Base-by-base conservation (phyloP, 1,284 basidiomycete species). In the Cutaneotrichosporon cutaneum region DNA sequence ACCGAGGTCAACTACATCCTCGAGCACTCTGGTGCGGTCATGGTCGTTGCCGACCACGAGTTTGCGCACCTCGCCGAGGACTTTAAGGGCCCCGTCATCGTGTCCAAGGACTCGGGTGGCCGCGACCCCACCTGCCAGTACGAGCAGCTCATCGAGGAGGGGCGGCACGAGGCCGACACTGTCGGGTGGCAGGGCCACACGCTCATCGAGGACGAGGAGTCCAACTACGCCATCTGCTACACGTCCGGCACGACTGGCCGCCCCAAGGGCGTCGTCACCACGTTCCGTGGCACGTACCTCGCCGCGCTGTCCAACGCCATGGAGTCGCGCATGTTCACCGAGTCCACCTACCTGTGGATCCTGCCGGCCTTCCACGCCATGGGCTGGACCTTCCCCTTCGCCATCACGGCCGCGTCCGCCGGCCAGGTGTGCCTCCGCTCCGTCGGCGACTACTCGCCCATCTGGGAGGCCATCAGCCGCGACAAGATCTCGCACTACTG, bases 291-390 rank as follows among this genome's bases (percentile, higher is more conserved):
- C 35, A 62, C 60, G 18, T 62, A 65, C 60, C 60, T 65, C 39
- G 64, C 58, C 8, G 60, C 55, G 11, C 51, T 65, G 32, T 52
- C 58, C 36, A 65, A 65, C 58, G 64, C 56, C 6, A 39, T 58
- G 39, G 58, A 62, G 52, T 54, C 64, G 22, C 51, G 56, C 33
- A 53, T 65, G 50, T 33, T 56, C 55, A 71, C 59, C 66, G 68
- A 55, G 67, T 71, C 48, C 55, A 74, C 16, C 58, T 73, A 26
- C 74, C 74, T 44, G 57, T 77, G 27, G 72, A 75, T 61, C 64
- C 73, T 36, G 32, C 67, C 47, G 50, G 63, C 64, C 4, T 65
- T 65, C 64, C 64, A 65, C 64, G 60, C 64, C 21, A 47, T 55
- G 30, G 64, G 64, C 45, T 65, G 64, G 64, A 59, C 54, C n/a